A percentile compares a stretch with the other conserved stretches of the same genome.
Evolutionary conservation across 805 yeast species (phyloP).

Genomic region (Saccharomycopsis microspora): DNA sequence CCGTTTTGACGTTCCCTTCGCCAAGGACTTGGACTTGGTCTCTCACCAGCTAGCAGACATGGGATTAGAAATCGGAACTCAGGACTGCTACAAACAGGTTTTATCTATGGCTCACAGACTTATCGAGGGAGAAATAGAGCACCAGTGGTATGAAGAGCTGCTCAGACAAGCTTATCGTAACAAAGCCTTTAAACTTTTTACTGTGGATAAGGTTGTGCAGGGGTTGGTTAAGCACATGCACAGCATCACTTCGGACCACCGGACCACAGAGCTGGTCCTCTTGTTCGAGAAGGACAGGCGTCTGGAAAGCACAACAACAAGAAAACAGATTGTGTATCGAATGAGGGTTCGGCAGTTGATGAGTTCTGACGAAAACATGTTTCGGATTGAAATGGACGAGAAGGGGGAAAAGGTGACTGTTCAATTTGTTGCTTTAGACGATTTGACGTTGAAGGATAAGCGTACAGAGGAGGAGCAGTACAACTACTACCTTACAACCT

Average conservation of each 20-base stretch:
- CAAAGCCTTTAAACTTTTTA: conserved; percentile 67
- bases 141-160: conserved; percentile 71
- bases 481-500: conserved; percentile 89
- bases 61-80: conserved; percentile 39
- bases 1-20: conserved; percentile 49
- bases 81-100: conserved; percentile 44
- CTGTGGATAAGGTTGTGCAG: conserved; percentile 70
- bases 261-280: conserved; percentile 68
- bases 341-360: conserved; percentile 75
- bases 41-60: conserved; percentile 57
- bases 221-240: conserved; percentile 74
- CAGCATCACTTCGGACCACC: conserved; percentile 64
- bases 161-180: conserved; percentile 73
- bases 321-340: conserved; percentile 82
- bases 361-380: conserved; percentile 85
- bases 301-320: conserved; percentile 51
- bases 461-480: conserved; percentile 68
- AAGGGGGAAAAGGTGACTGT: conserved; percentile 43
- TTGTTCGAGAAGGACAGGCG: conserved; percentile 76
- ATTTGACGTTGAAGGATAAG: conserved; percentile 68
- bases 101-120: conserved; percentile 48
- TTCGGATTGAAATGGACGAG: conserved; percentile 67
- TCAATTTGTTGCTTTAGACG: conserved; percentile 81
- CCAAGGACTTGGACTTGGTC: conserved; percentile 58
- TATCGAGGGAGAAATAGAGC: conserved; percentile 73